Evolutionary conservation across 164 flowering plant species (phyloP).

Genomic region (Litsea cubeba): DNA sequence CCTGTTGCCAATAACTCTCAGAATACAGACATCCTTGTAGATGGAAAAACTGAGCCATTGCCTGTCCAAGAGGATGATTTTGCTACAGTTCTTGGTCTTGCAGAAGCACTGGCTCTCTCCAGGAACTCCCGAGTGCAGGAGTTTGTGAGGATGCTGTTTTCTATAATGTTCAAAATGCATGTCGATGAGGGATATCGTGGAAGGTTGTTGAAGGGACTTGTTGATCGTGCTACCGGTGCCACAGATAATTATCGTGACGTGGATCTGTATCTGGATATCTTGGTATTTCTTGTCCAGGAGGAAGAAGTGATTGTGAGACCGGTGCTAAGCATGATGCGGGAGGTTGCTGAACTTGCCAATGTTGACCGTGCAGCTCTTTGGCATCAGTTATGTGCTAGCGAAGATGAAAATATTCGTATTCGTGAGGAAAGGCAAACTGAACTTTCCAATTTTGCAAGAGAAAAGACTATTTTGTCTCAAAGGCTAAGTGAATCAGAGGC

Average conservation of each 20-base stretch:
- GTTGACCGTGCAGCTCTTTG: slow-evolving; percentile 92
- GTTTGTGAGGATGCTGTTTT: slow-evolving; percentile 75
- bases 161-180: slow-evolving; percentile 73
- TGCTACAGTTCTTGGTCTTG: slow-evolving; percentile 70
- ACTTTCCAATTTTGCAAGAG: slow-evolving; percentile 46
- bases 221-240: slow-evolving; percentile 67
- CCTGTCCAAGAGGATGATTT: slow-evolving; percentile 65
- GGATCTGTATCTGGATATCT: slow-evolving; percentile 77
- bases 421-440: slow-evolving; percentile 81
- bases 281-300: slow-evolving; percentile 35
- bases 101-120: slow-evolving; percentile 86
- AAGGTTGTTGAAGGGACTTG: slow-evolving; percentile 85
- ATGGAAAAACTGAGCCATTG: slow-evolving; percentile 48
- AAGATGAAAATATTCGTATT: slow-evolving; percentile 68
- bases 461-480: slow-evolving; percentile 63
- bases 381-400: slow-evolving; percentile 91
- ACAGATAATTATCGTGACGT: slow-evolving; percentile 57
- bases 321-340: slow-evolving; percentile 84
- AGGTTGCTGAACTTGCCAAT: slow-evolving; percentile 92
- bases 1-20: slow-evolving; percentile 42
- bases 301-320: slow-evolving; percentile 71
- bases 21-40: slow-evolving; percentile 34
- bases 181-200: slow-evolving; percentile 62
- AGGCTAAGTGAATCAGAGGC: slow-evolving; percentile 80
- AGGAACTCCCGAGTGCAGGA: slow-evolving; percentile 57